Evolutionary conservation across 2,329 filamentous ascomycete species (phyloP), one percentile per base, ranked within the genome.

Genomic region (Sarocladium kiliense): DNA sequence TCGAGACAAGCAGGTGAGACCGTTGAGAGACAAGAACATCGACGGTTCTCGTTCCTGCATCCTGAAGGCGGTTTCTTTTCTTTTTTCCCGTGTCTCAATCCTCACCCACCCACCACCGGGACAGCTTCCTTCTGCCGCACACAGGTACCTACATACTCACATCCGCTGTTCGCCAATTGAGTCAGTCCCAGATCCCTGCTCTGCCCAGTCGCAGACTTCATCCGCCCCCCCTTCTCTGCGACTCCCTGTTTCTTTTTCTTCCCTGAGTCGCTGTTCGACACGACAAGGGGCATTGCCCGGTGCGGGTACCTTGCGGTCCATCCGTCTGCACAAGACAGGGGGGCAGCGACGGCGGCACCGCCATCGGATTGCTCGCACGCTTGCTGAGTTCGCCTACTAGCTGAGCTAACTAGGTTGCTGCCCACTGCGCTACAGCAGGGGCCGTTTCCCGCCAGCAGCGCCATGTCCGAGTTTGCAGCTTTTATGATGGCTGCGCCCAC

Each of bases 391-490:
- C 39, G 12, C 14, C 39, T 23, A 23, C 19, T 44, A 44, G 18
- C 19, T 44, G 7, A 7, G 6, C 26, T 18, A 19, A 18, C 26
- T n/a, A 4, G 25, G 44, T n/a, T 27, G 25, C 30, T 36, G 47
- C 27, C 47, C 47, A 51, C 47, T 34, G 27, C 47, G 47, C 47
- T 51, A 19, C 27, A 18, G 27, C 47, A 26, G 50, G 21, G 50
- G 50, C 36, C 34, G 36, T 5, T 30, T n/a, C 30, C 49, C 7
- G 49, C 49, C 42, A 27, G 12, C 11, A 23, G 16, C 36, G 30
- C 49, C 49, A 53, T 53, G 50, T 53, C 50, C 32, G 50, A 53
- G 34, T 53, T 53, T 53, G 50, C 50, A 34, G 50, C 50, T 53
- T 53, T 53, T 53, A 41, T 53, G 50, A 39, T 53, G 50, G 34